phyloP scores from a whole-genome alignment of 2,329 filamentous ascomycete genomes.

The Hortaea sp. region DNA sequence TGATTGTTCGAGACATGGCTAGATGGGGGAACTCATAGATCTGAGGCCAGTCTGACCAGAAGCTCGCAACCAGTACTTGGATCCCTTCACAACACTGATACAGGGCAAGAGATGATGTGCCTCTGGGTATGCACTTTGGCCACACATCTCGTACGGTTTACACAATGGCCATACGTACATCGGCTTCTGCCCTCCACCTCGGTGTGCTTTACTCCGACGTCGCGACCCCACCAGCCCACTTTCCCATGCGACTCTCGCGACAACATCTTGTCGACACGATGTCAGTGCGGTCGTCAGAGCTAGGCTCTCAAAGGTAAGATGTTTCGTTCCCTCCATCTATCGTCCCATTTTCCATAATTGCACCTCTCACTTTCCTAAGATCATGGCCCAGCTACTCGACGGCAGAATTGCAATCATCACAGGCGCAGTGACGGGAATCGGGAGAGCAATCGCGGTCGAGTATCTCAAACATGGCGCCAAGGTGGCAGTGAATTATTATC shows the following conservation, averaged over 20 bases:
- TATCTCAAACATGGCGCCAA: conserved; percentile 68
- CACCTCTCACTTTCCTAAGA: background rate
- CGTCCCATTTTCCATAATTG: background rate
- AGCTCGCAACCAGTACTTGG: no score
- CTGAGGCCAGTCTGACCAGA: no score
- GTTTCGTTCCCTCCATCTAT: background rate
- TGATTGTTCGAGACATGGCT: conserved; percentile 35
- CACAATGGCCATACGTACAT: background rate
- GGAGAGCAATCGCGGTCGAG: conserved; percentile 70
- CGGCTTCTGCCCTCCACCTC: background rate
- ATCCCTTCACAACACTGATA: no score
- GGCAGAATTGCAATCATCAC: conserved; percentile 80
- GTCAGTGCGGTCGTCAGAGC: background rate
- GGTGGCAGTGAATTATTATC: conserved; percentile 74
- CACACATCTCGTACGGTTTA: no score
- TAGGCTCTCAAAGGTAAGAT: background rate
- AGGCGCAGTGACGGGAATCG: conserved; percentile 77
- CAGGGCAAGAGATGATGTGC: no score
- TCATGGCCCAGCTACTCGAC: conserved; percentile 40
- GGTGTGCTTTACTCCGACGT: background rate
- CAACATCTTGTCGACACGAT: background rate
- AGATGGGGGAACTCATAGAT: background rate
- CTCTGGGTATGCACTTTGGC: no score
- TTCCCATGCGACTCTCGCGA: background rate
- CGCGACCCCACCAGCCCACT: conserved; percentile 1